These are phyloP conservation scores for Aphanomyces cochlioides DNA, from an alignment of 352 stramenopile species.

Conservation along the genomic window DNA sequence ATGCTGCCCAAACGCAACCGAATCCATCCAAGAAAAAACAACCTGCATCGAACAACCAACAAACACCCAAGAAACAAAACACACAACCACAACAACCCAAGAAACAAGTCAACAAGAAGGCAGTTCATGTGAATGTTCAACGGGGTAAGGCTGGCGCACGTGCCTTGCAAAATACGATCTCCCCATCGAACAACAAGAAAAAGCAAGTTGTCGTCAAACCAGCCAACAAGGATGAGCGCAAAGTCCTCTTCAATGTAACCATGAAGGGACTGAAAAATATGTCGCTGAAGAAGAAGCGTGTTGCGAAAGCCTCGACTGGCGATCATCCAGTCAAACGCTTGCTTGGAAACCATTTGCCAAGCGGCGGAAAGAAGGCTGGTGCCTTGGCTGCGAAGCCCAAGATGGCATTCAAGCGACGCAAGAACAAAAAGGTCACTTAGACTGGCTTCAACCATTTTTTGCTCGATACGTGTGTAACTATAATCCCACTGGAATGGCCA, in stretches of 20 bases:
- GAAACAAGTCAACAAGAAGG: constrained; percentile 14
- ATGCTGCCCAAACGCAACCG: background rate
- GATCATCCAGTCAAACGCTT: constrained; percentile 10
- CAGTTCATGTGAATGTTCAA: constrained; percentile 6
- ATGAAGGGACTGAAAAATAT: constrained; percentile 16
- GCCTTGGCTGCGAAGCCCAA: background rate
- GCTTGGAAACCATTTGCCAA: constrained; percentile 1
- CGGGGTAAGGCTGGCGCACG: background rate
- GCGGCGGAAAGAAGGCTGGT: background rate
- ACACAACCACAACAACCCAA: constrained; percentile 15
- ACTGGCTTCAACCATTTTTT: background rate
- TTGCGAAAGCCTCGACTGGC: background rate
- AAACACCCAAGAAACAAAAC: constrained; percentile 11
- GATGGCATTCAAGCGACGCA: constrained; percentile 11
- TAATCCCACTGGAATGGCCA: constrained; percentile 9
- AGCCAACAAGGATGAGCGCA: constrained; percentile 14
- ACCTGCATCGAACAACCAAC: background rate
- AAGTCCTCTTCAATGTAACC: constrained; percentile 26
- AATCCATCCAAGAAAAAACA: background rate
- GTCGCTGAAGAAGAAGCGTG: background rate
- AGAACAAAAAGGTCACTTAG: constrained; percentile 9
- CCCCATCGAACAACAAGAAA: background rate
- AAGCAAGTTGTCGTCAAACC: background rate
- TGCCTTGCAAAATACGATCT: background rate
- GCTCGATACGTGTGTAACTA: constrained; percentile 1